phyloP scores from a whole-genome alignment of 164 flowering plant species.

The Berberis thunbergii region DNA sequence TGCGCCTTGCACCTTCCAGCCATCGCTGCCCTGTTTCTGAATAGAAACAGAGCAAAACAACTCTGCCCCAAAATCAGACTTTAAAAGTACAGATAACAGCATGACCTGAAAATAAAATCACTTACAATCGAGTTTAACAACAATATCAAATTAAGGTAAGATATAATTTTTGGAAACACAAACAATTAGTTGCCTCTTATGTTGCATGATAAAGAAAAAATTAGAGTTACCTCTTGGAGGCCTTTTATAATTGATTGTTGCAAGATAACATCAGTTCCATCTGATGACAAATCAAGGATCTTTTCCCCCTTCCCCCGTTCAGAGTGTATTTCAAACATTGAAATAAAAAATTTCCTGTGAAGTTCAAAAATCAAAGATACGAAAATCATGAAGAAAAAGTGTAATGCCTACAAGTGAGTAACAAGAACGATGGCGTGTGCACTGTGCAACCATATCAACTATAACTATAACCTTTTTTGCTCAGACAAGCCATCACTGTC shows the following conservation, averaged over 20 bases:
- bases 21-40: too few relatives aligned
- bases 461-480: too few relatives aligned
- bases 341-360: conserved; percentile 49
- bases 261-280: conserved; percentile 40
- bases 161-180: not conserved
- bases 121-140: too few relatives aligned
- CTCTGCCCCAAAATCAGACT: too few relatives aligned
- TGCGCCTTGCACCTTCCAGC: too few relatives aligned
- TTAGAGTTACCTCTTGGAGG: conserved; percentile 52
- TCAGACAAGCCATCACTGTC: too few relatives aligned
- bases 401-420: not conserved
- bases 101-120: conserved; percentile 29
- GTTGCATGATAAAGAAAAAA: not conserved
- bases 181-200: not conserved
- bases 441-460: too few relatives aligned
- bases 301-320: conserved; percentile 73
- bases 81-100: conserved; percentile 36
- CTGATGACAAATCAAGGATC: conserved; percentile 47
- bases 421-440: too few relatives aligned
- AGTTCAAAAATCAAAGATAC: not conserved
- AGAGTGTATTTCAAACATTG: conserved; percentile 75
- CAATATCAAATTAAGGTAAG: too few relatives aligned
- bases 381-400: not conserved
- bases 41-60: too few relatives aligned
- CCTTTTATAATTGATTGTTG: conserved; percentile 62